phyloP scores from a whole-genome alignment of 108 stramenopile species.

The Epithemia pelagica region DNA sequence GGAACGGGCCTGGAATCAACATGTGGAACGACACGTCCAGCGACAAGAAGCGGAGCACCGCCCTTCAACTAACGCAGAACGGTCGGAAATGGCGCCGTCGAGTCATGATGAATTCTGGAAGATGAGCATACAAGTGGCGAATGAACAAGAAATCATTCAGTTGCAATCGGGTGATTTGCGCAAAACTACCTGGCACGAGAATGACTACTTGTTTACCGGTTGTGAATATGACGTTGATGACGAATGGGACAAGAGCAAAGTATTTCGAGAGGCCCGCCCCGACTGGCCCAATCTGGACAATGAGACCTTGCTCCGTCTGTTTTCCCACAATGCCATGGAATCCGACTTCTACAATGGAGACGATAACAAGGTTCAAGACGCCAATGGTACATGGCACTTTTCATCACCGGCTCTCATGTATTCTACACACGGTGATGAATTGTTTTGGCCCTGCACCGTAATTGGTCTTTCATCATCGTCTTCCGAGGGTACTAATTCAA shows the following conservation, averaged over 20 bases:
- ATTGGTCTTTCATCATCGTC: not conserved
- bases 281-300: slow-evolving; percentile 11
- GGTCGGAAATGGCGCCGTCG: too few species aligned
- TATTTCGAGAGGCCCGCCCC: not conserved
- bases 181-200: not conserved
- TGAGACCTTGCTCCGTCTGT: slow-evolving; percentile 2
- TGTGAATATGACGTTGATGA: slow-evolving; percentile 4
- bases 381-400: not conserved
- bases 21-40: slow-evolving; percentile 12
- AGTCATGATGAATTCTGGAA: slow-evolving; percentile 17
- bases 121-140: not conserved
- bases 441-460: slow-evolving; percentile 21
- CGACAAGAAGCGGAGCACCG: too few species aligned
- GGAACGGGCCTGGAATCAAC: slow-evolving; percentile 55
- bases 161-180: slow-evolving; percentile 2
- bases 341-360: not conserved
- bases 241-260: slow-evolving; percentile 1
- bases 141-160: not conserved
- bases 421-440: slow-evolving; percentile 3
- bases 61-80: not conserved
- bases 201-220: slow-evolving; percentile 5
- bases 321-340: not conserved
- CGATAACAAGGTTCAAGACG: not conserved
- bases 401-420: not conserved
- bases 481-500: too few species aligned